Percentiles rank a stretch among this genome's conserved stretches.
These are phyloP conservation scores for Apophysomyces sp. DNA, from an alignment of 371 early-diverging fungal species.

Conservation along the genomic window DNA sequence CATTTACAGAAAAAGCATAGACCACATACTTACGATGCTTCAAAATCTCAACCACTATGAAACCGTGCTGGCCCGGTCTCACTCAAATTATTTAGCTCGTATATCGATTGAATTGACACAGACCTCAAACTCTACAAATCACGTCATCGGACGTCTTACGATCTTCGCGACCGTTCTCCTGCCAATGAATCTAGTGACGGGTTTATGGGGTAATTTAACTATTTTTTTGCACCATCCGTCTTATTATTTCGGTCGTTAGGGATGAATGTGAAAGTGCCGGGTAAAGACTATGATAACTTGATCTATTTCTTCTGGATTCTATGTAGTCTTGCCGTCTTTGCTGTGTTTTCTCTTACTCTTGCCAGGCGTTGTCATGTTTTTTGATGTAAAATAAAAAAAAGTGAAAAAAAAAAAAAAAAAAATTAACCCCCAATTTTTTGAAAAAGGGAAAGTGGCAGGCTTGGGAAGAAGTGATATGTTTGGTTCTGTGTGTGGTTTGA, in stretches of 20 bases:
- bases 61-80: slow-evolving; percentile 84
- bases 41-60: slow-evolving; percentile 90
- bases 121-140: slow-evolving; percentile 85
- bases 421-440: no score
- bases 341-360: slow-evolving; percentile 32
- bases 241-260: slow-evolving; percentile 29
- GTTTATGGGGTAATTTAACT: slow-evolving; percentile 46
- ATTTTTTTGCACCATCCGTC: background rate
- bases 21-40: slow-evolving; percentile 93
- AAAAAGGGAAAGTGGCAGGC: background rate
- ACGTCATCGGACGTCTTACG: slow-evolving; percentile 87
- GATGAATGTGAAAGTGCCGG: slow-evolving; percentile 80
- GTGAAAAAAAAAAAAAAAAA: background rate
- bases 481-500: slow-evolving; percentile 3
- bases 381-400: slow-evolving; percentile 3
- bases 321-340: slow-evolving; percentile 34
- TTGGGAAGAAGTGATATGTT: background rate
- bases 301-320: slow-evolving; percentile 48
- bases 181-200: slow-evolving; percentile 92
- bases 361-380: slow-evolving; percentile 25
- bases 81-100: slow-evolving; percentile 93
- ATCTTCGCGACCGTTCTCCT: slow-evolving; percentile 87
- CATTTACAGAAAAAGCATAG: slow-evolving; percentile 29
- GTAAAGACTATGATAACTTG: slow-evolving; percentile 53
- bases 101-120: slow-evolving; percentile 94